A percentile compares a stretch with the other conserved stretches of the same genome.
phyloP scores from a whole-genome alignment of 2,329 filamentous ascomycete genomes.

The Corynespora cassiicola region DNA sequence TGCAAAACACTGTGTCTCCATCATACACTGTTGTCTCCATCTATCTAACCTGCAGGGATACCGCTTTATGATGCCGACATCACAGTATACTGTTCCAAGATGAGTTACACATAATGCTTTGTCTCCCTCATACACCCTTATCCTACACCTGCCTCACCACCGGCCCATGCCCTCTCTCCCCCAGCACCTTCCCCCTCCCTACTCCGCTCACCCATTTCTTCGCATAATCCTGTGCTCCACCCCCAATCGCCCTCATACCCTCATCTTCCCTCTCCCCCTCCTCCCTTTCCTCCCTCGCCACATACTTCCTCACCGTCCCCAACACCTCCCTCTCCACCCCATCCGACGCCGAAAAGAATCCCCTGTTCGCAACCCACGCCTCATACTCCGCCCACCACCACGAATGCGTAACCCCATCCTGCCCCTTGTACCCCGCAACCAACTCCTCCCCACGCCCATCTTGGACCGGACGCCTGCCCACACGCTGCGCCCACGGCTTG shows the following conservation, averaged over 20 bases:
- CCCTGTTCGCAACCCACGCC: constrained; percentile 47
- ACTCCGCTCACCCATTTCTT: constrained; percentile 28
- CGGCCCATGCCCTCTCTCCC: constrained; percentile 36
- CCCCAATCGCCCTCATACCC: constrained; percentile 39
- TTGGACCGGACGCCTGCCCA: constrained; percentile 45
- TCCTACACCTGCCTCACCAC: constrained; percentile 21
- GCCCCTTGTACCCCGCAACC: constrained; percentile 55
- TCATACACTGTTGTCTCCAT: too few species aligned
- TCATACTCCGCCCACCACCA: constrained; percentile 61
- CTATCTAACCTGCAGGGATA: too few species aligned
- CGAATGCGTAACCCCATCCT: constrained; percentile 58
- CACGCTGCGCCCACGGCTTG: constrained; percentile 59
- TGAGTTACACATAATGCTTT: neutral
- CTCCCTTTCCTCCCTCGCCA: constrained; percentile 25
- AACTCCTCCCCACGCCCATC: constrained; percentile 36
- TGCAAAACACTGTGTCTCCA: too few species aligned
- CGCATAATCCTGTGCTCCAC: constrained; percentile 38
- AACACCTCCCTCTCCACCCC: constrained; percentile 27
- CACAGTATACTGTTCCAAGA: too few species aligned
- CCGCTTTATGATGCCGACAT: too few species aligned
- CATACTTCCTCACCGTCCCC: constrained; percentile 24
- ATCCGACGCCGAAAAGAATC: too few species aligned
- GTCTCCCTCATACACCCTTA: constrained; percentile 8
- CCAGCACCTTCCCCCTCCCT: constrained; percentile 14
- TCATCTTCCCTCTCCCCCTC: constrained; percentile 17